Evolutionary conservation across 2,329 filamentous ascomycete genomes (phyloP), one percentile per base, ranked within the genome.

Genomic region (Calonectria pauciramosa): DNA sequence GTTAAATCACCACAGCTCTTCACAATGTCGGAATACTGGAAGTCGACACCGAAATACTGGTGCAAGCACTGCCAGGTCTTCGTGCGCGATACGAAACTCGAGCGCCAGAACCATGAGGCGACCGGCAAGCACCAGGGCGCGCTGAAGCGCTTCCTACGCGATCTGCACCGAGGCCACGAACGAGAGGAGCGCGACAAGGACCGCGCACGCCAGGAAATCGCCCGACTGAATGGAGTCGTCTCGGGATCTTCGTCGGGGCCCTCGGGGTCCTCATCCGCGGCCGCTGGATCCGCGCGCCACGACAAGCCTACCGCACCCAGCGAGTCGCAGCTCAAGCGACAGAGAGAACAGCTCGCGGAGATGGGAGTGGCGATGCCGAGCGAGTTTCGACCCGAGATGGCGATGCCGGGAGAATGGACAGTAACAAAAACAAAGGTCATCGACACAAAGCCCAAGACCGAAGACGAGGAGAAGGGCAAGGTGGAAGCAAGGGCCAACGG

Each of bases 11-110:
- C 49, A 49, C 47, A 63, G 36, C 49, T 20, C 28, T 2, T 49
- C 70, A 75, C 70, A 70, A 99, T 99, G 97, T 93, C 97, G 0
- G 97, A 99, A 89, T 97, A 98, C 87, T 99, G 97, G 97, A 99
- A 99, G 85, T 98, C 96, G 26, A 98, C 96, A 84, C 96, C 96
- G 8, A 96, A 94, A 84, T 98, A 98, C 87, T 99, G 96, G 96
- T 99, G 97, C 91, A 99, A 99, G 86, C 95, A 98, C 88, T 99
- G 97, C 91, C 92, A 92, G 83, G 91, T 91, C 83, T 99, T 93
- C 86, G 94, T 99, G 65, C 94, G 95, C 86, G 97, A 99, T 88
- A 98, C 96, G 28, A 93, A 95, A 79, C 92, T 98, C 85, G 96
- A 98, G 85, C 94, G 93, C 80, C 90, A 93, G 78, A 96, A 98